A percentile compares a stretch with the other conserved stretches of the same genome.
These are phyloP conservation scores for Skeletonema grethae DNA, from an alignment of 108 stramenopile species.

Conservation along the genomic window DNA sequence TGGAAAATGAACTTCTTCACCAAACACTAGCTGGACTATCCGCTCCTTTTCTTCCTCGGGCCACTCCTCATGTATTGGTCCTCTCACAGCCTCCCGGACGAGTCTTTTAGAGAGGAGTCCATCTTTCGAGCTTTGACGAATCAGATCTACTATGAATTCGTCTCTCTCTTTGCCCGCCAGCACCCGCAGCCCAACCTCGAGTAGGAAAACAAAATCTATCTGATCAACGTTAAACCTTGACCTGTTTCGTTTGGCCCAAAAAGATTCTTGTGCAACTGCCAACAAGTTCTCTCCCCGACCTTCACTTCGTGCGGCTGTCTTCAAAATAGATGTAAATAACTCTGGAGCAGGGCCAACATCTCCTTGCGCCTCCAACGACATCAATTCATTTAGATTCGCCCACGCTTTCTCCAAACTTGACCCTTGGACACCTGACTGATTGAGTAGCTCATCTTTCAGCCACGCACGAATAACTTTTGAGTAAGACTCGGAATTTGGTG, in stretches of 20 bases:
- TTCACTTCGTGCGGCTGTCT: constrained; percentile 33
- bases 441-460: constrained; percentile 49
- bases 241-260: constrained; percentile 21
- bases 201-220: constrained; percentile 53
- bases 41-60: constrained; percentile 49
- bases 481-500: constrained; percentile 74
- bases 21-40: constrained; percentile 37
- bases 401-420: constrained; percentile 51
- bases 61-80: constrained; percentile 47
- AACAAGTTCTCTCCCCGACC: constrained; percentile 37
- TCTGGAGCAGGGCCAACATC: constrained; percentile 46
- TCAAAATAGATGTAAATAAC: constrained; percentile 50
- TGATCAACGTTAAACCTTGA: constrained; percentile 59
- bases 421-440: constrained; percentile 36
- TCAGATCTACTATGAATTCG: constrained; percentile 42
- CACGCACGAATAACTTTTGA: constrained; percentile 75
- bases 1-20: constrained; percentile 55
- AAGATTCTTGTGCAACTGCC: constrained; percentile 27
- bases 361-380: constrained; percentile 45
- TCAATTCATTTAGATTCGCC: constrained; percentile 61
- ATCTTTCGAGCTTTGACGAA: constrained; percentile 65
- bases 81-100: constrained; percentile 12
- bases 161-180: constrained; percentile 40
- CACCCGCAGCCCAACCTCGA: constrained; percentile 60
- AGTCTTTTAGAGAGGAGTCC: constrained; percentile 62